phyloP scores from a whole-genome alignment of 306 rosid genomes.

The Cucumis hystrix region DNA sequence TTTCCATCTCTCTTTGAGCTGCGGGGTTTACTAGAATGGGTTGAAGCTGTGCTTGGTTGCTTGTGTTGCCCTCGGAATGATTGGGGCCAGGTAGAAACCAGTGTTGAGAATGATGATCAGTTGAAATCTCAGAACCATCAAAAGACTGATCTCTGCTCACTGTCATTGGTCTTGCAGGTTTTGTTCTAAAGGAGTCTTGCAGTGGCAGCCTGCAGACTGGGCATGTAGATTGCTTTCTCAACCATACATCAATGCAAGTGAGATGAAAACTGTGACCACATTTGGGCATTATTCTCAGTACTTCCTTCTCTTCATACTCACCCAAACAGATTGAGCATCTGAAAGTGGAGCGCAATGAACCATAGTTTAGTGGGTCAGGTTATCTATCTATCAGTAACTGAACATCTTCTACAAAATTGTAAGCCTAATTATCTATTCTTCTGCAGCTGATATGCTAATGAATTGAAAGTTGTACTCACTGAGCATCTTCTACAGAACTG shows the following conservation, averaged over 20 bases:
- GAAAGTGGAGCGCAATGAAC: background rate
- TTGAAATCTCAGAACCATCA: slow-evolving; percentile 34
- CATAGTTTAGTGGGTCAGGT: background rate
- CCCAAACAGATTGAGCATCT: slow-evolving; percentile 92
- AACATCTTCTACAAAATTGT: slow-evolving; percentile 56
- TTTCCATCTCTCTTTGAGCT: slow-evolving; percentile 28
- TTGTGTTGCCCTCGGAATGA: slow-evolving; percentile 12
- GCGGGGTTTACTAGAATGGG: slow-evolving; percentile 16
- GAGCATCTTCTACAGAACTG: slow-evolving; percentile 62
- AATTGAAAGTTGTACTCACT: slow-evolving; percentile 39
- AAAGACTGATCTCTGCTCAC: slow-evolving; percentile 29
- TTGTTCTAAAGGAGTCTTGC: slow-evolving; percentile 35
- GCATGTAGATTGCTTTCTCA: slow-evolving; percentile 78
- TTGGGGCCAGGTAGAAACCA: slow-evolving; percentile 24
- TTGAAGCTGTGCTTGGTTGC: slow-evolving; percentile 20
- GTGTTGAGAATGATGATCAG: slow-evolving; percentile 25
- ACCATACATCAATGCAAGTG: slow-evolving; percentile 83
- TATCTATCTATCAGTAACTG: slow-evolving; percentile 21
- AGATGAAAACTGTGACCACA: slow-evolving; percentile 92
- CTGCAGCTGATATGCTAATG: background rate
- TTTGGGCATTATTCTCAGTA: slow-evolving; percentile 75
- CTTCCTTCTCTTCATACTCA: slow-evolving; percentile 79
- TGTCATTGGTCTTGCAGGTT: slow-evolving; percentile 38
- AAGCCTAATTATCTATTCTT: slow-evolving; percentile 24
- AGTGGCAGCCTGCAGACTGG: slow-evolving; percentile 83